phyloP scores from a whole-genome alignment of 164 flowering plant genomes.

The Malania oleifera region DNA sequence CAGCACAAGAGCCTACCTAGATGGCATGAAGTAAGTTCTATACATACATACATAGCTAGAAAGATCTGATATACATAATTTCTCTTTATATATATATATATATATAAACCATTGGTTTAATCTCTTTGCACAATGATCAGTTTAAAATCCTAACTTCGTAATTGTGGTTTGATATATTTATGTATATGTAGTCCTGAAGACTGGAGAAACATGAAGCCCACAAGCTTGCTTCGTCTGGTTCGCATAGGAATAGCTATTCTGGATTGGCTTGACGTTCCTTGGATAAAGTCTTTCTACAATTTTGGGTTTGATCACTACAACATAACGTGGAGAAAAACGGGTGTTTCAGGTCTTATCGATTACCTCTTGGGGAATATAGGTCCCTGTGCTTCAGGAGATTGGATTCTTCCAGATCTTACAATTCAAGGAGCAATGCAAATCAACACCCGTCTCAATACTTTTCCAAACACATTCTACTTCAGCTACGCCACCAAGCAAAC shows the following conservation, averaged over 20 bases:
- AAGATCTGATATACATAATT: background rate
- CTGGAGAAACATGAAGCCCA: conserved; percentile 70
- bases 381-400: conserved; percentile 91
- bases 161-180: background rate
- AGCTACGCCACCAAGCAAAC: conserved; percentile 93
- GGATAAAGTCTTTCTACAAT: conserved; percentile 76
- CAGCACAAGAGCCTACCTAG: conserved; percentile 88
- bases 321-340: conserved; percentile 70
- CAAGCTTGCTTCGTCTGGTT: conserved; percentile 70
- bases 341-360: conserved; percentile 79
- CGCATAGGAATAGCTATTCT: conserved; percentile 75
- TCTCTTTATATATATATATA: background rate
- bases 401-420: conserved; percentile 96
- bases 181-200: conserved; percentile 81
- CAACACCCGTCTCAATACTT: conserved; percentile 61
- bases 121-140: background rate
- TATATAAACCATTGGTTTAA: background rate
- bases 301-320: conserved; percentile 96
- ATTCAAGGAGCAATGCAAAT: conserved; percentile 74
- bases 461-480: conserved; percentile 86
- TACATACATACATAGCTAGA: background rate
- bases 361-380: conserved; percentile 77
- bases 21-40: conserved; percentile 89
- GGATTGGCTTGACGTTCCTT: conserved; percentile 86
- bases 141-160: background rate